These are phyloP conservation scores for Alloascoidea africana DNA, from an alignment of 805 yeast genomes.

Conservation along the genomic window DNA sequence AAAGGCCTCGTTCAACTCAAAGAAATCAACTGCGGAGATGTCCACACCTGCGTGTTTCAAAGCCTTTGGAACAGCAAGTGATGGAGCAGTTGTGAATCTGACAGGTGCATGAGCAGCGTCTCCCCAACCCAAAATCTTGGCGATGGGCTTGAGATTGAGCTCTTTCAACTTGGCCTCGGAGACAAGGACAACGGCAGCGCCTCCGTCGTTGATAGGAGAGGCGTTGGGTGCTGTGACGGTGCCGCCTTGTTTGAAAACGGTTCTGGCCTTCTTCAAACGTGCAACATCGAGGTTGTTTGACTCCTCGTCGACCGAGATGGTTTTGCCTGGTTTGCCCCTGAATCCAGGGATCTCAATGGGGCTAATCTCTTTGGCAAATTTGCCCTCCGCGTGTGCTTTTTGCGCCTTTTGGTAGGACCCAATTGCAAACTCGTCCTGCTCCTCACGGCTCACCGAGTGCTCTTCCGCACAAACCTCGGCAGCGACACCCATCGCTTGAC, in stretches of 20 bases:
- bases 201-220: slow-evolving; percentile 94
- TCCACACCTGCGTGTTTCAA: slow-evolving; percentile 46
- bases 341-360: slow-evolving; percentile 50
- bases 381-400: slow-evolving; percentile 64
- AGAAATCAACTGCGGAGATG: slow-evolving; percentile 64
- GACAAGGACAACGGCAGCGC: slow-evolving; percentile 84
- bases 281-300: slow-evolving; percentile 58
- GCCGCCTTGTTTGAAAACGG: slow-evolving; percentile 93
- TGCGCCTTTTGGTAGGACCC: slow-evolving; percentile 77
- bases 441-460: slow-evolving; percentile 61
- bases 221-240: slow-evolving; percentile 97
- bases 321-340: slow-evolving; percentile 71
- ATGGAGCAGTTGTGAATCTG: slow-evolving; percentile 93
- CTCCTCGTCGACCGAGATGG: slow-evolving; percentile 75
- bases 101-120: slow-evolving; percentile 95
- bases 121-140: slow-evolving; percentile 88
- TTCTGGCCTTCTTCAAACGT: slow-evolving; percentile 69
- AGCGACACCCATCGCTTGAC: slow-evolving; percentile 87
- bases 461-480: slow-evolving; percentile 94
- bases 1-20: slow-evolving; percentile 96
- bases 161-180: slow-evolving; percentile 77
- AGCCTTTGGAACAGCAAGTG: slow-evolving; percentile 92
- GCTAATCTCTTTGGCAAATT: slow-evolving; percentile 68
- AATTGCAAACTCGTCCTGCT: slow-evolving; percentile 82
- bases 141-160: slow-evolving; percentile 78